Evolutionary conservation across 169 alveolate species (phyloP).

Genomic region (Perkinsus olseni): DNA sequence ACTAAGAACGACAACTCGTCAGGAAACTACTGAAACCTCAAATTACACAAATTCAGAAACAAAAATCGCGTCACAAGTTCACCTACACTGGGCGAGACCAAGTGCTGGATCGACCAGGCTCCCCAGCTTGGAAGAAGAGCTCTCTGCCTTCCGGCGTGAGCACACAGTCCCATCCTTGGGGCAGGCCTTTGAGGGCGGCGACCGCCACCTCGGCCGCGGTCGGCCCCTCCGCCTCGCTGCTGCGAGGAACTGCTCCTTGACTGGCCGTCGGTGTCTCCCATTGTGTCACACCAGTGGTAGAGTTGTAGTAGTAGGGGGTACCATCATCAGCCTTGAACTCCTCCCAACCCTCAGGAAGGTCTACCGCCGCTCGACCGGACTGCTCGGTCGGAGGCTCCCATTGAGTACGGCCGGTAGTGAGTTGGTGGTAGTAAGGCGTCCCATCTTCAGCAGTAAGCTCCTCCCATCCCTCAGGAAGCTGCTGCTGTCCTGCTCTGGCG

Average conservation of each 20-base stretch:
- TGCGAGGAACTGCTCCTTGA: not conserved
- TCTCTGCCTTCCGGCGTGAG: not conserved
- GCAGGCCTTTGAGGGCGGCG: not conserved
- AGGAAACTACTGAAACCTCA: not conserved
- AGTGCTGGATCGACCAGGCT: not conserved
- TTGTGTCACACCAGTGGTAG: not conserved
- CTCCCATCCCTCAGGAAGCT: not conserved
- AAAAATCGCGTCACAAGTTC: too few species aligned
- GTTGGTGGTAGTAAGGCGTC: not conserved
- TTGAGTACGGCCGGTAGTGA: not conserved
- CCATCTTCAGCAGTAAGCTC: not conserved
- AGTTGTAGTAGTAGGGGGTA: not conserved
- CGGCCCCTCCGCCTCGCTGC: not conserved
- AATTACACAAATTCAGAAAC: not conserved
- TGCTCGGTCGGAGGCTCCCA: not conserved
- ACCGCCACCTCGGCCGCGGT: not conserved
- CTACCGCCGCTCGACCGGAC: not conserved
- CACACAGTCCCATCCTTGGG: not conserved
- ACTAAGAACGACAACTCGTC: not conserved
- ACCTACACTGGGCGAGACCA: not conserved
- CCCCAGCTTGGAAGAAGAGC: not conserved
- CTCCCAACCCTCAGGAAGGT: not conserved
- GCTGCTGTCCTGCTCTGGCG: not conserved
- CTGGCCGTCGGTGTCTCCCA: not conserved
- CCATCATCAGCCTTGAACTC: not conserved